Conservation (phyloP, 2,329 filamentous ascomycete genomes). For the Ascochyta lentis region DNA sequence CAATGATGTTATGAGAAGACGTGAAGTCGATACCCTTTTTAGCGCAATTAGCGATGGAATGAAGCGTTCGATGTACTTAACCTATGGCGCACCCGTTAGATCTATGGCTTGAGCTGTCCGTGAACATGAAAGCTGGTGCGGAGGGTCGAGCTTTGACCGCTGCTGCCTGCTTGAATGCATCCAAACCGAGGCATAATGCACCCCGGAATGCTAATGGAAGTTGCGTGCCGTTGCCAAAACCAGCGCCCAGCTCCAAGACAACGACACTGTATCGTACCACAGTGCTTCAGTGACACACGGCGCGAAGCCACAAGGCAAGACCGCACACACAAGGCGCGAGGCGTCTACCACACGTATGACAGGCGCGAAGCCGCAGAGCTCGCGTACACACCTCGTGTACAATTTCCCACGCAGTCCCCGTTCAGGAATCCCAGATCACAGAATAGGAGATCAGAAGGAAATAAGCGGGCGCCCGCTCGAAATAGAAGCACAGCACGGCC, state of each 20-base stretch:
- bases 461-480: not conserved
- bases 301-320: not conserved
- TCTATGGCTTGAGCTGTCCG: not conserved
- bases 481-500: slow-evolving; percentile 15
- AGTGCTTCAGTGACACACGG: not conserved
- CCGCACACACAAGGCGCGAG: not conserved
- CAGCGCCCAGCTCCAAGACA: not conserved
- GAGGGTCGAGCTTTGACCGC: not conserved
- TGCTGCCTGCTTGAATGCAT: not conserved
- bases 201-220: not conserved
- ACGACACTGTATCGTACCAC: not conserved
- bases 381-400: not conserved
- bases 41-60: not conserved
- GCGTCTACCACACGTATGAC: not conserved
- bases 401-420: not conserved
- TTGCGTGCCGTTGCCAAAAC: slow-evolving; percentile 12
- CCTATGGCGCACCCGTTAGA: too few relatives aligned
- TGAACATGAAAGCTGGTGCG: not conserved
- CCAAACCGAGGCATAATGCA: not conserved
- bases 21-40: not conserved
- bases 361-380: not conserved
- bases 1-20: not conserved
- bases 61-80: not conserved
- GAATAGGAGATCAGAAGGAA: slow-evolving; percentile 12
- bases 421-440: slow-evolving; percentile 1